phyloP scores from a whole-genome alignment of 371 early-diverging fungal species.

The Mortierella polycephala region DNA sequence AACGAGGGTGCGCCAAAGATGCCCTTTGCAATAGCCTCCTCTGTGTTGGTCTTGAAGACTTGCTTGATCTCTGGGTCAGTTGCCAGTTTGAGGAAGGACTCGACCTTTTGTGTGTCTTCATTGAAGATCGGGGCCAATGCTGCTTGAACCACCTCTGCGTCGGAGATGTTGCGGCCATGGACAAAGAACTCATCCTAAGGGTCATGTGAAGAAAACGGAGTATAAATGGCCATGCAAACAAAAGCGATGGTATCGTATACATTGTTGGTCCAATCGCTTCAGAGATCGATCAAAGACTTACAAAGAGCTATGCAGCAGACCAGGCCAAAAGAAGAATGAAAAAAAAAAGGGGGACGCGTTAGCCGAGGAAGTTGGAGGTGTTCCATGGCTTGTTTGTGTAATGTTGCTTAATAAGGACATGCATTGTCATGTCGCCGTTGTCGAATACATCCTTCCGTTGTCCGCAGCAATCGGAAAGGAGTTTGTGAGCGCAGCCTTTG shows the following conservation, averaged over 20 bases:
- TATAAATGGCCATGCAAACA: background rate
- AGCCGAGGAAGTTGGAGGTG: background rate
- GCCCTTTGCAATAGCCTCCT: constrained; percentile 37
- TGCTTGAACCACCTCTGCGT: constrained; percentile 45
- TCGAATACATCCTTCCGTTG: too few relatives aligned
- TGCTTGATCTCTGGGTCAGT: constrained; percentile 35
- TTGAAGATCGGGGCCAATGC: constrained; percentile 35
- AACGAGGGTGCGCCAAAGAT: constrained; percentile 61
- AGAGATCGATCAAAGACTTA: constrained; percentile 22
- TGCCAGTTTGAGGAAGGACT: constrained; percentile 39
- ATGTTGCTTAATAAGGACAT: too few relatives aligned
- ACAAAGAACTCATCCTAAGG: constrained; percentile 47
- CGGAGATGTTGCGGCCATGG: constrained; percentile 39
- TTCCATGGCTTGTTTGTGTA: too few relatives aligned
- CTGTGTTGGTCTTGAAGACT: constrained; percentile 47
- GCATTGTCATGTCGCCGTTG: too few relatives aligned
- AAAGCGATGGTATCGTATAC: background rate
- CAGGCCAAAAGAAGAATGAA: background rate
- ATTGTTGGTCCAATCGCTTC: constrained; percentile 7
- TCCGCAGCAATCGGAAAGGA: too few relatives aligned
- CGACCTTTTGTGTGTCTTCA: constrained; percentile 10
- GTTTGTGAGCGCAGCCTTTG: too few relatives aligned
- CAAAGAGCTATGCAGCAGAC: constrained; percentile 26
- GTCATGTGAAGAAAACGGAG: background rate
- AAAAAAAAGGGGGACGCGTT: background rate